Evolutionary conservation across 2,329 filamentous ascomycete species (phyloP).

Genomic region (Dryadomyces quercus-mongolicae): DNA sequence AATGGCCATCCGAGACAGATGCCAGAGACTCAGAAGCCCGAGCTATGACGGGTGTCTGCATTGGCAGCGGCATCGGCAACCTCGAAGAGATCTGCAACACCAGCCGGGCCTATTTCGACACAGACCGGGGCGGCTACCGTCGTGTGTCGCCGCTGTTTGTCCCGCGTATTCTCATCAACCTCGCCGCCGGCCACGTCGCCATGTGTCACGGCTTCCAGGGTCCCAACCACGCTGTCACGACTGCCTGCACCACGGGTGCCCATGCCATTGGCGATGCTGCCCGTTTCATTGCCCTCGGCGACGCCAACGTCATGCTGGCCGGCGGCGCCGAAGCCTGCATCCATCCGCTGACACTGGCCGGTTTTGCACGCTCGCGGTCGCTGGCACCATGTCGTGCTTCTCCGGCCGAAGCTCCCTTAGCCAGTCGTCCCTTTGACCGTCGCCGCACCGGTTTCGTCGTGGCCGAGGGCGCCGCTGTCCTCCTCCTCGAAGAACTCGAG

Average conservation of each 20-base stretch:
- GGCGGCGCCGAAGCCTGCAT: slow-evolving; percentile 93
- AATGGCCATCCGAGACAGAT: slow-evolving; percentile 46
- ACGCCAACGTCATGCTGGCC: slow-evolving; percentile 93
- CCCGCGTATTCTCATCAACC: slow-evolving; percentile 83
- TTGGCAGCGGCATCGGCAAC: slow-evolving; percentile 93
- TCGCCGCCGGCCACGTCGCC: slow-evolving; percentile 87
- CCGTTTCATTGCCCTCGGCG: slow-evolving; percentile 82
- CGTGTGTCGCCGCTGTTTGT: slow-evolving; percentile 93
- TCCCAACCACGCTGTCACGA: slow-evolving; percentile 85
- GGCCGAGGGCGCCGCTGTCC: slow-evolving; percentile 77
- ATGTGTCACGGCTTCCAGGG: slow-evolving; percentile 86
- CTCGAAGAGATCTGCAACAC: slow-evolving; percentile 83
- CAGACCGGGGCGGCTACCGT: slow-evolving; percentile 50
- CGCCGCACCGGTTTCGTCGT: slow-evolving; percentile 80
- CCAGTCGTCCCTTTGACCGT: slow-evolving; percentile 81
- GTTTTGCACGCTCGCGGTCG: slow-evolving; percentile 80
- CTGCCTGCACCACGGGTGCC: slow-evolving; percentile 90
- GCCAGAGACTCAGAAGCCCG: slow-evolving; percentile 53
- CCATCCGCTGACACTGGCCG: slow-evolving; percentile 83
- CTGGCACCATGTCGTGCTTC: slow-evolving; percentile 49
- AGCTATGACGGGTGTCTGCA: slow-evolving; percentile 66
- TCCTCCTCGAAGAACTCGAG: slow-evolving; percentile 80
- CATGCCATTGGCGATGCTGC: slow-evolving; percentile 91
- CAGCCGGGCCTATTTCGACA: slow-evolving; percentile 58
- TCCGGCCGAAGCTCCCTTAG: slow-evolving; percentile 53